A percentile compares a stretch with the other conserved stretches of the same genome.
These are phyloP conservation scores for Entoloma clypeatum DNA, from an alignment of 1,284 basidiomycete species.

Conservation along the genomic window DNA sequence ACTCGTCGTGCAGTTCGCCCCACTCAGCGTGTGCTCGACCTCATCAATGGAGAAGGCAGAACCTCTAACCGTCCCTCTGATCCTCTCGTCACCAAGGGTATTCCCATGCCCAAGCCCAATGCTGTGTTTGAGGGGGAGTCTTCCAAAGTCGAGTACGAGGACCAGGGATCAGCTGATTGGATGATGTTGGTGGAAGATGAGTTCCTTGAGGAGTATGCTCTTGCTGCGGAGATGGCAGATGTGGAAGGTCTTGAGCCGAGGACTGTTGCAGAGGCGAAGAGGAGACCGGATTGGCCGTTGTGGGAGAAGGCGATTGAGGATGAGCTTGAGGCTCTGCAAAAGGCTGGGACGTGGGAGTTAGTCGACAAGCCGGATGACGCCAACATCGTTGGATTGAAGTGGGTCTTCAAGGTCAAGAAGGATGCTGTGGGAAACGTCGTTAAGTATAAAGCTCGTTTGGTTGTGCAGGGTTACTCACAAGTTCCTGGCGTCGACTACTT, in stretches of 20 bases:
- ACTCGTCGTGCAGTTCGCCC: no score
- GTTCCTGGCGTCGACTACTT: not conserved
- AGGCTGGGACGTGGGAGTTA: constrained; percentile 18
- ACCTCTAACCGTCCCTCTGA: no score
- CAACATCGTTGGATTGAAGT: constrained; percentile 19
- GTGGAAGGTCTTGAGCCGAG: constrained; percentile 18
- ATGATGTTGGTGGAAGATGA: no score
- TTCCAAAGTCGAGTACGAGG: no score
- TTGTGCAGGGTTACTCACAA: no score
- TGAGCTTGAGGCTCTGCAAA: constrained; percentile 15
- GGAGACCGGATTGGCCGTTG: constrained; percentile 14
- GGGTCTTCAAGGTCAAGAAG: constrained; percentile 10
- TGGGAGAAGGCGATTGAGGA: constrained; percentile 22
- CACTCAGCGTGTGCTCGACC: no score
- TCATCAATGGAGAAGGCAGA: no score
- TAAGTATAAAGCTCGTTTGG: not conserved
- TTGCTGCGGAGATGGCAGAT: constrained; percentile 5
- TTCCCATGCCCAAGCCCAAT: no score
- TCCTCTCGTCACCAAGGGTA: no score
- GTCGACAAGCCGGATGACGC: constrained; percentile 13
- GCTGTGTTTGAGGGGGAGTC: no score
- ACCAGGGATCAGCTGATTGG: not conserved
- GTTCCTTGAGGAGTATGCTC: not conserved
- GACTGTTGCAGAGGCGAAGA: constrained; percentile 16
- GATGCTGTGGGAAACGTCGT: not conserved